Percentiles rank a stretch among this genome's conserved stretches.
phyloP scores from a whole-genome alignment of 176 grass and related monocot species.

The Tillandsia leiboldiana region DNA sequence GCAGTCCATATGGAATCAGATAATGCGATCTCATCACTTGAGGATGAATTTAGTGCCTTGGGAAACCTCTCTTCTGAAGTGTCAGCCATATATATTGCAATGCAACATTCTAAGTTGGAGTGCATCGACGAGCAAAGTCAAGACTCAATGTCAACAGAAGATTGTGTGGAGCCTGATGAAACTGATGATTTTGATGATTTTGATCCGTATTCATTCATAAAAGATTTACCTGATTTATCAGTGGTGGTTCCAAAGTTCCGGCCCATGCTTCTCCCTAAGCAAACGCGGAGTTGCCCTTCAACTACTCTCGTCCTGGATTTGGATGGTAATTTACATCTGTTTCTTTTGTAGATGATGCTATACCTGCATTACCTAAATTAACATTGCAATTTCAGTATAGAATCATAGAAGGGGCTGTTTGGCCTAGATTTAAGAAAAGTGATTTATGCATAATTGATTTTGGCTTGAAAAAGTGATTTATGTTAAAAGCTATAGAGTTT shows the following conservation, averaged over 20 bases:
- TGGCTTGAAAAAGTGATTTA: no score
- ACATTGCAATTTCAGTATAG: neutral
- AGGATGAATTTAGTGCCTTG: slow-evolving; percentile 59
- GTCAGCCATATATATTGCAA: slow-evolving; percentile 84
- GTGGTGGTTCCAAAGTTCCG: slow-evolving; percentile 82
- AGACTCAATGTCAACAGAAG: slow-evolving; percentile 62
- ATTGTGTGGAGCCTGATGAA: slow-evolving; percentile 52
- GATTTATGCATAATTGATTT: no score
- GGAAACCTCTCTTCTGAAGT: slow-evolving; percentile 79
- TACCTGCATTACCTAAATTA: neutral
- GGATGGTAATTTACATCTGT: slow-evolving; percentile 51
- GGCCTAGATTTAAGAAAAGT: no score
- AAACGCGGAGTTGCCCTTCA: slow-evolving; percentile 84
- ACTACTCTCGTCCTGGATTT: slow-evolving; percentile 84
- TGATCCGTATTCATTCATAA: slow-evolving; percentile 82
- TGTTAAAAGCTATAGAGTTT: no score
- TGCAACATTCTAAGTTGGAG: slow-evolving; percentile 67
- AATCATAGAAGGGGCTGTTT: neutral
- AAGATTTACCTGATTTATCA: slow-evolving; percentile 76
- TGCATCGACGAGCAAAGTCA: slow-evolving; percentile 82
- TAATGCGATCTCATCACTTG: slow-evolving; percentile 24
- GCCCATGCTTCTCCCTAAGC: slow-evolving; percentile 80
- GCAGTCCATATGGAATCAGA: slow-evolving; percentile 21
- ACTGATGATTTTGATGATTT: slow-evolving; percentile 62
- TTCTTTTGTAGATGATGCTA: neutral